Base-by-base conservation (phyloP, 2,329 filamentous ascomycete species). In the Alternaria triticina region DNA sequence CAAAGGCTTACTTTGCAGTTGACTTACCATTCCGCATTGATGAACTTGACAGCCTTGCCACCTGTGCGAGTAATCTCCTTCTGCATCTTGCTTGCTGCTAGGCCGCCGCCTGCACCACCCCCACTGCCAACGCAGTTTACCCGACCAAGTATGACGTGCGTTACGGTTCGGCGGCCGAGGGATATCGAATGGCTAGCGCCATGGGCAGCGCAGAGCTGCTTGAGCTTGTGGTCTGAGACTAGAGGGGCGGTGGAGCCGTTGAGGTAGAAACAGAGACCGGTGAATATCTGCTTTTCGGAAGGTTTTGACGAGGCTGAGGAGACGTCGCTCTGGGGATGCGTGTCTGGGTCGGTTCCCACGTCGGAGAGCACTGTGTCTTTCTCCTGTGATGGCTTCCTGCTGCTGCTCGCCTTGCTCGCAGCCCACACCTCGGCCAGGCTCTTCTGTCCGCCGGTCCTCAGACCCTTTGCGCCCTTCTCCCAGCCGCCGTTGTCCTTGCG, bases 191-290 rank as follows among this genome's bases (percentile, higher is more conserved):
- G 84, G 45, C 82, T 84, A 1, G 89, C 95, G 20, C 94, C 95
- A 74, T 97, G 88, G 60, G 89, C 85, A 6, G 86, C 88, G 40
- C 97, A 86, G 15, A 96, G 79, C 59, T 90, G 89, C 83, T 96
- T 96, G 61, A 97, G 86, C 76, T 88, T 91, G 82, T 97, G 92
- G 79, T 97, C 94, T 13, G 92, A 96, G 65, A 97, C 87, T 23
- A 88, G 80, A 1, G 94, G 94, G 63, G 89, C 86, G 3, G 93
- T 97, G 69, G 91, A 94, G 64, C 94, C 94, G 79, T 97, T 97
- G 79, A 97, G 87, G 81, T 95, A 96, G 71, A 97, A 86, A 55
- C 88, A 89, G 22, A 94, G 85, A 15, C 89, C 88, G 47, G 87
- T 81, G 76, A 97, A 94, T 57, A 96, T 86, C 50, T 82, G 77